phyloP scores from a whole-genome alignment of 345 rosid genomes.

The Schrenkiella parvula region DNA sequence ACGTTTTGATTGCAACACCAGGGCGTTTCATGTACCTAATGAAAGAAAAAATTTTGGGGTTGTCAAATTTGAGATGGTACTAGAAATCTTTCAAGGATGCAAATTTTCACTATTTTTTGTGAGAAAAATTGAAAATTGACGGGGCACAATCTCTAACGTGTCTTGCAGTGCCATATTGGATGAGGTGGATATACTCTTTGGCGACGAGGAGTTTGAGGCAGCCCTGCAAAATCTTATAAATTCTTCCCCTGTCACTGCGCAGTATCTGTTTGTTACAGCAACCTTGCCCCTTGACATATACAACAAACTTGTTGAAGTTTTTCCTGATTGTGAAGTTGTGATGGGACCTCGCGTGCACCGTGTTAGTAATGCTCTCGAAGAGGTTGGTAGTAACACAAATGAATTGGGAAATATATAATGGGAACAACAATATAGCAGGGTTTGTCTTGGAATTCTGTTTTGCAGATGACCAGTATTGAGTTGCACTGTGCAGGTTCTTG shows the following conservation, averaged over 20 bases:
- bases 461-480: background rate
- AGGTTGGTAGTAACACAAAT: conserved; percentile 47
- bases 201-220: conserved; percentile 74
- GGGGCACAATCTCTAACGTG: conserved; percentile 13
- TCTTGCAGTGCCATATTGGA: conserved; percentile 74
- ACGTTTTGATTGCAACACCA: conserved; percentile 89
- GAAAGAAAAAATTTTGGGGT: conserved; percentile 63
- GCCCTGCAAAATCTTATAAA: conserved; percentile 66
- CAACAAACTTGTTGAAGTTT: conserved; percentile 74
- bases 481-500: conserved; percentile 54
- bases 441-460: background rate
- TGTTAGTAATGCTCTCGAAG: conserved; percentile 75
- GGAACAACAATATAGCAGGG: background rate
- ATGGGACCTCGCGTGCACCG: conserved; percentile 96
- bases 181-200: conserved; percentile 84
- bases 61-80: conserved; percentile 72
- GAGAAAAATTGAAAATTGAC: background rate
- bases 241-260: conserved; percentile 63
- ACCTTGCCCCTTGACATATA: conserved; percentile 81
- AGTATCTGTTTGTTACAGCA: conserved; percentile 91
- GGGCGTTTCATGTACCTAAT: conserved; percentile 86
- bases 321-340: conserved; percentile 81
- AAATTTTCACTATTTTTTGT: background rate
- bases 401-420: background rate
- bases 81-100: background rate